Evolutionary conservation across 2,329 filamentous ascomycete species (phyloP).

Genomic region (Alternaria incomplexa): DNA sequence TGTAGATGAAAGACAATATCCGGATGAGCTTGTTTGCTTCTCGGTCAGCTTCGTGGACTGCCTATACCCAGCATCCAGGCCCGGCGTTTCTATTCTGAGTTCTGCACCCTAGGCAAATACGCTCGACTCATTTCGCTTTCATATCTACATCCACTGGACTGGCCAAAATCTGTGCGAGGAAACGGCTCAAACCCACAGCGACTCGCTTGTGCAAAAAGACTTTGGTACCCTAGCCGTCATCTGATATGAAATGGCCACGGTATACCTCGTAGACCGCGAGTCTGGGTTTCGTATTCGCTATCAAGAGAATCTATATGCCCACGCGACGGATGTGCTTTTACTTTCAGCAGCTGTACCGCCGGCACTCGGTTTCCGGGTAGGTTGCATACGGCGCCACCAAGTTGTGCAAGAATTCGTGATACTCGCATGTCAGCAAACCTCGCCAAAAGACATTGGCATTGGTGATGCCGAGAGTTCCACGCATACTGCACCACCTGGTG

Average conservation of each 20-base stretch:
- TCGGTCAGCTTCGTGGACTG: slow-evolving; percentile 7
- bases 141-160: slow-evolving; percentile 33
- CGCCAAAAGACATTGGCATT: background rate
- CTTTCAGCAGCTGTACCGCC: background rate
- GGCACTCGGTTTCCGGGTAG: slow-evolving; percentile 12
- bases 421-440: background rate
- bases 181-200: slow-evolving; percentile 17
- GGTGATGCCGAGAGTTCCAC: background rate
- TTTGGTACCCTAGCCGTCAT: slow-evolving; percentile 11
- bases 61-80: slow-evolving; percentile 23
- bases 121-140: slow-evolving; percentile 36
- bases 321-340: background rate
- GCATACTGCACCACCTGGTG: background rate
- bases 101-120: slow-evolving; percentile 34
- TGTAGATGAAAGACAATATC: slow-evolving; percentile 33
- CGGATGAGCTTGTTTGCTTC: slow-evolving; percentile 16
- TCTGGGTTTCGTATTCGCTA: slow-evolving; percentile 8
- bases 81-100: slow-evolving; percentile 41
- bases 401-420: background rate
- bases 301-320: slow-evolving; percentile 1
- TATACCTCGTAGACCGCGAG: background rate
- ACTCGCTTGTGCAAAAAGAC: slow-evolving; percentile 10
- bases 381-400: slow-evolving; percentile 1
- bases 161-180: slow-evolving; percentile 19
- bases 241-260: slow-evolving; percentile 14